Percentiles rank a stretch among this genome's conserved stretches.
phyloP scores from a whole-genome alignment of 805 yeast species.

The Zygotorulaspora florentina region DNA sequence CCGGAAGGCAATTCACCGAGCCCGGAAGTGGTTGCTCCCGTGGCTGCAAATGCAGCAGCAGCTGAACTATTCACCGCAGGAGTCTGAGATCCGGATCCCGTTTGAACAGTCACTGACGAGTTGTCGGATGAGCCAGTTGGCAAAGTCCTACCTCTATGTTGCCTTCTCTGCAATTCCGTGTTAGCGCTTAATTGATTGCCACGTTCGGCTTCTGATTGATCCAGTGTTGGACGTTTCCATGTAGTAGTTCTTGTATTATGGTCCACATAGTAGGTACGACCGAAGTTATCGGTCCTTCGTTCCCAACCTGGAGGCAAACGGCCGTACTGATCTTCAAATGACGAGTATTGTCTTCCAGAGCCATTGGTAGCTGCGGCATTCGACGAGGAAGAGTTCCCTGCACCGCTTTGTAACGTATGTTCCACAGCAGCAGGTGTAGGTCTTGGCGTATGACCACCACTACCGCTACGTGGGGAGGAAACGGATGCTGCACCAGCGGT shows the following conservation, averaged over 20 bases:
- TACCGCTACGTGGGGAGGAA: slow-evolving; percentile 8
- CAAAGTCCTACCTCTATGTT: slow-evolving; percentile 83
- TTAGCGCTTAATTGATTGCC: slow-evolving; percentile 55
- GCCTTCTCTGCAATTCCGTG: slow-evolving; percentile 85
- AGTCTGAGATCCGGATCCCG: slow-evolving; percentile 44
- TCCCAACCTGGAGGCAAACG: slow-evolving; percentile 99
- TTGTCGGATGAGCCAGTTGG: slow-evolving; percentile 52
- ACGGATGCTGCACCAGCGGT: slow-evolving; percentile 6
- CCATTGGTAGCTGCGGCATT: slow-evolving; percentile 13
- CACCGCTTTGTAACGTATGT: slow-evolving; percentile 29
- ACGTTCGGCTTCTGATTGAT: slow-evolving; percentile 67
- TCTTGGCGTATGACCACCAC: slow-evolving; percentile 18
- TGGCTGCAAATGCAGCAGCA: slow-evolving; percentile 62
- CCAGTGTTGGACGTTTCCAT: slow-evolving; percentile 95
- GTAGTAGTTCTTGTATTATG: slow-evolving; percentile 97
- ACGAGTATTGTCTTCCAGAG: slow-evolving; percentile 63
- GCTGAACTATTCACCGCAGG: slow-evolving; percentile 50
- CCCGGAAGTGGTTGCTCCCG: slow-evolving; percentile 88
- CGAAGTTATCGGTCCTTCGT: slow-evolving; percentile 94
- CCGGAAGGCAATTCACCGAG: slow-evolving; percentile 97
- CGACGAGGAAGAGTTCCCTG: slow-evolving; percentile 17
- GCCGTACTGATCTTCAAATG: slow-evolving; percentile 96
- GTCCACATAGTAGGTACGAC: slow-evolving; percentile 96
- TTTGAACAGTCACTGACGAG: slow-evolving; percentile 39
- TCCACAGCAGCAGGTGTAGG: slow-evolving; percentile 32